Evolutionary conservation across 208 protist genomes (phyloP).

Genomic region (Wallacemonas sp.): DNA sequence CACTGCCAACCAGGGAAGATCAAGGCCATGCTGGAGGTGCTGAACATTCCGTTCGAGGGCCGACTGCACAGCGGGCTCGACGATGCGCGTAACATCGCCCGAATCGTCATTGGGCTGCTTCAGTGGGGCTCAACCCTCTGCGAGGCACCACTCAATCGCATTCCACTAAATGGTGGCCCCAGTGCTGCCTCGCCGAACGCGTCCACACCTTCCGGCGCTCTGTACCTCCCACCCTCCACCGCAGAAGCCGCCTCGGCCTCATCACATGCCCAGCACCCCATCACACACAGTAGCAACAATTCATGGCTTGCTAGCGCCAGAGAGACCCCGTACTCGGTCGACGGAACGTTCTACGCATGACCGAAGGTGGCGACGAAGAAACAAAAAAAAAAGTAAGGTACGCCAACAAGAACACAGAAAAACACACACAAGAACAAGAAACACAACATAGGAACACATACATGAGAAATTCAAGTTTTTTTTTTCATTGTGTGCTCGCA

Average conservation of each 20-base stretch:
- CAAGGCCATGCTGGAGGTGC: conserved; percentile 84
- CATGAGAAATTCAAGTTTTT: no score
- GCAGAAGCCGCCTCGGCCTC: conserved; percentile 9
- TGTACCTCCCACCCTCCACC: conserved; percentile 38
- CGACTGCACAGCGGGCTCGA: conserved; percentile 86
- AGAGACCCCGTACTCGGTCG: conserved; percentile 17
- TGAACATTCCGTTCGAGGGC: conserved; percentile 75
- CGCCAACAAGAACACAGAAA: background rate
- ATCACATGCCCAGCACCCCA: background rate
- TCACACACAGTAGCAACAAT: conserved; percentile 10
- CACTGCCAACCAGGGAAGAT: conserved; percentile 81
- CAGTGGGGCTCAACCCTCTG: conserved; percentile 73
- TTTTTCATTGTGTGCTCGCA: no score
- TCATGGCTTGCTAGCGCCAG: background rate
- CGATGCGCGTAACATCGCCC: conserved; percentile 84
- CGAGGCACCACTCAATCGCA: conserved; percentile 63
- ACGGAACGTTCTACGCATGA: conserved; percentile 10
- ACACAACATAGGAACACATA: background rate
- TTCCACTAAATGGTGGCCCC: conserved; percentile 19
- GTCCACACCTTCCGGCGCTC: background rate
- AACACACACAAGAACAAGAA: background rate
- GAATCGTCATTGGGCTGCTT: conserved; percentile 84
- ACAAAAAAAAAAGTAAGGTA: conserved; percentile 8
- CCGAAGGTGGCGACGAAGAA: background rate
- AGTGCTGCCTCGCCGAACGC: background rate